Evolutionary conservation across 306 rosid genomes (phyloP), one percentile per base, ranked within the genome.

Genomic region (Herpetospermum pedunculosum): DNA sequence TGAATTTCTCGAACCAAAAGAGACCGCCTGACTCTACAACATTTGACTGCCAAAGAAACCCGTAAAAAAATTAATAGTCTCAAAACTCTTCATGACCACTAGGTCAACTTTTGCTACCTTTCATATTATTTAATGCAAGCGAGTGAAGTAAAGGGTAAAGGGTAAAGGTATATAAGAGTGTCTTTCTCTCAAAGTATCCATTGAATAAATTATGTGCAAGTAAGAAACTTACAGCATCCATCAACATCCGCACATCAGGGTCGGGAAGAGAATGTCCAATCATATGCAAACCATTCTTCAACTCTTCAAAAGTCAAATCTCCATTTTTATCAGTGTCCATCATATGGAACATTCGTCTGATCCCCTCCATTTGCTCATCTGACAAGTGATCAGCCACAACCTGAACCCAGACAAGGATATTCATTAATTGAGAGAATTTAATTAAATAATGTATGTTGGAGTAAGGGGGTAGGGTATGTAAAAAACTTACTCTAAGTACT

Each of bases 261-360:
- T 94, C 97, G 50, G 96, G 75, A 79, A 94, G 73, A 52, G 80
- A 1, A 32, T 91, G 94, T 35, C 97, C 97, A 57, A 91, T 81
- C 81, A 69, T 76, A 77, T 79, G 73, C 46, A 94, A 86, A 30
- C 98, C 98, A 18, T 89, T 92, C 83, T 73, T 86, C 73, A 94
- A 96, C 81, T 94, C 98, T 32, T 91, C 92, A 74, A 91, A 91
- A 57, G 91, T 78, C 75, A 94, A 82, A 79, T 73, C 48, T 78
- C 98, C 98, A 62, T 89, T 85, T 46, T 86, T 83, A 80, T 94
- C 98, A 48, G 79, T 88, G 83, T 94, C 98, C 97, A 94, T 91
- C 88, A 79, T 84, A 25, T 84, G 63, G 43, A 94, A 94, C 87
- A 89, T 80, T 78, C 84, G 55, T 80, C 70, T 89, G 71, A 94